Evolutionary conservation across 176 grass and related monocot genomes (phyloP).

Genomic region (Secale cereale): DNA sequence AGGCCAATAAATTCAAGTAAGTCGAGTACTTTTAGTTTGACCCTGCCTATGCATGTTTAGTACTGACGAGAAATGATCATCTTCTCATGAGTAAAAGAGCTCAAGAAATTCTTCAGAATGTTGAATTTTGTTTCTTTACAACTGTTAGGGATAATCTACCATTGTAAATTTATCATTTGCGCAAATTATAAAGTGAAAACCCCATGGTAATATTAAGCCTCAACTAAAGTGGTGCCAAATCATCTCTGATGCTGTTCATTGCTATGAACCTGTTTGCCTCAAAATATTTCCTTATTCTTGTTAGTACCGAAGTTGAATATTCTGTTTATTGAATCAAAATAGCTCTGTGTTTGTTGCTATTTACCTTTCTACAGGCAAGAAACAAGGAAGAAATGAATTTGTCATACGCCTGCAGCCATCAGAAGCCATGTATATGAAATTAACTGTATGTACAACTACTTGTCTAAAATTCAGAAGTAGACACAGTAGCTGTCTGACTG

Average conservation of each 20-base stretch:
- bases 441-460: slow-evolving; percentile 67
- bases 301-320: background rate
- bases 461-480: background rate
- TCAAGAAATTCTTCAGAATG: background rate
- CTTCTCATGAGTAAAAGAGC: background rate
- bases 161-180: background rate
- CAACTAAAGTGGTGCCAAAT: background rate
- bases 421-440: slow-evolving; percentile 99
- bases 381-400: slow-evolving; percentile 96
- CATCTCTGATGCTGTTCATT: background rate
- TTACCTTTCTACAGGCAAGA: slow-evolving; percentile 61
- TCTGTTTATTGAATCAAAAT: background rate
- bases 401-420: slow-evolving; percentile 91
- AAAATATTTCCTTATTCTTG: slow-evolving; percentile 6
- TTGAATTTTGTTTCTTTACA: background rate
- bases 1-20: background rate
- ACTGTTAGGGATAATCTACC: background rate
- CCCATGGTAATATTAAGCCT: background rate
- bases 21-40: slow-evolving; percentile 1
- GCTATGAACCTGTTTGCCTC: background rate
- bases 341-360: slow-evolving; percentile 15
- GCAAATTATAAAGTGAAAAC: background rate
- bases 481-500: background rate
- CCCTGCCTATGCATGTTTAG: background rate
- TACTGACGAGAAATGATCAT: background rate